Percentiles rank a stretch among this genome's conserved stretches.
These are phyloP conservation scores for Metarhizium anisopliae DNA, from an alignment of 2,329 filamentous ascomycete species.

Conservation along the genomic window DNA sequence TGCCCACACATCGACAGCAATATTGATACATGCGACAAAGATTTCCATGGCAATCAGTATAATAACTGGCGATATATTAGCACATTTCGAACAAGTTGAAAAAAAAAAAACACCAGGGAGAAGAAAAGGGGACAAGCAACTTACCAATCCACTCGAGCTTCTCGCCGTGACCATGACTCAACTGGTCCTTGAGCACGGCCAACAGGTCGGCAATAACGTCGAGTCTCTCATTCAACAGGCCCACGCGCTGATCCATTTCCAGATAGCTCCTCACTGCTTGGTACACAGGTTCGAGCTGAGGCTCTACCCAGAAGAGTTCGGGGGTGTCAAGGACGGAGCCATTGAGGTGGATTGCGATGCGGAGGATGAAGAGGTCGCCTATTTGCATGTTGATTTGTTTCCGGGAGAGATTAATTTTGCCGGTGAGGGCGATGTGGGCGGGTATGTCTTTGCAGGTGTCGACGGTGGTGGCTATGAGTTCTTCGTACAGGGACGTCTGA, in stretches of 20 bases:
- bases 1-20: slow-evolving; percentile 83
- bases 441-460: slow-evolving; percentile 89
- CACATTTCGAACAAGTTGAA: background rate
- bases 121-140: slow-evolving; percentile 21
- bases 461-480: slow-evolving; percentile 88
- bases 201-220: slow-evolving; percentile 84
- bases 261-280: slow-evolving; percentile 91
- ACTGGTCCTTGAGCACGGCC: slow-evolving; percentile 87
- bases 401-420: slow-evolving; percentile 80
- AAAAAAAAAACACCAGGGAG: background rate
- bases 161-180: slow-evolving; percentile 87
- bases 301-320: slow-evolving; percentile 97
- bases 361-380: slow-evolving; percentile 91
- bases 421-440: slow-evolving; percentile 83
- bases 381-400: slow-evolving; percentile 99
- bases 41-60: slow-evolving; percentile 94
- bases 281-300: slow-evolving; percentile 92
- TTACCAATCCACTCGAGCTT: slow-evolving; percentile 83
- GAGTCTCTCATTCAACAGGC: slow-evolving; percentile 77
- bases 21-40: slow-evolving; percentile 85
- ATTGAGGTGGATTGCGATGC: slow-evolving; percentile 97
- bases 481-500: slow-evolving; percentile 89
- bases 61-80: slow-evolving; percentile 54
- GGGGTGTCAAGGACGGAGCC: slow-evolving; percentile 94
- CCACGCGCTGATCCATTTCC: slow-evolving; percentile 95